A percentile compares a stretch with the other conserved stretches of the same genome.
These are phyloP conservation scores for Lagerstroemia speciosa DNA, from an alignment of 345 rosid genomes.

Conservation along the genomic window DNA sequence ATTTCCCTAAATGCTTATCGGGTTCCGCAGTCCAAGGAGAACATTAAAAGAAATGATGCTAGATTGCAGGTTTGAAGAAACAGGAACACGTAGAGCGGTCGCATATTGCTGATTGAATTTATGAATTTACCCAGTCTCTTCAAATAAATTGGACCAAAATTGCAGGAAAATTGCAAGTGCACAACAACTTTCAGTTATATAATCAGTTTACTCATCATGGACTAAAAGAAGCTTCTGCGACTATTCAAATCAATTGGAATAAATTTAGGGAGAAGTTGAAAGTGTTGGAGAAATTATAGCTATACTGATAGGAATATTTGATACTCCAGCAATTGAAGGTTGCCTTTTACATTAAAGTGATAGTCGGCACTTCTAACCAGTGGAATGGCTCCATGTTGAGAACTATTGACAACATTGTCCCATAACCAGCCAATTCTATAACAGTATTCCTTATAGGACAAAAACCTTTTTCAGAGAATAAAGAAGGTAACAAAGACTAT, in stretches of 20 bases:
- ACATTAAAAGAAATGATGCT: not conserved
- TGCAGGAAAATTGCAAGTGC: not conserved
- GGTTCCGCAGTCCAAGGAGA: not conserved
- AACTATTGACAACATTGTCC: not conserved
- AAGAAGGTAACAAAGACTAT: not conserved
- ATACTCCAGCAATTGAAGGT: not conserved
- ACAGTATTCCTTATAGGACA: not conserved
- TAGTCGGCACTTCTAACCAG: not conserved
- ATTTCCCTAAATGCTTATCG: not conserved
- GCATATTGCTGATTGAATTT: not conserved
- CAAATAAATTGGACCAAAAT: not conserved
- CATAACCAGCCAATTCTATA: no score
- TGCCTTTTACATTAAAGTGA: not conserved
- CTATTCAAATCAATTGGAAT: not conserved
- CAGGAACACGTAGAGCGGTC: not conserved
- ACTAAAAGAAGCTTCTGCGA: not conserved
- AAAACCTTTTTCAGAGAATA: not conserved
- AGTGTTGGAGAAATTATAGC: not conserved
- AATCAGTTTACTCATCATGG: not conserved
- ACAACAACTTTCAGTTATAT: not conserved
- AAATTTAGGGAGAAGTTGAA: not conserved
- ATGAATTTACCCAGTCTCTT: not conserved
- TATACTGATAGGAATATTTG: not conserved
- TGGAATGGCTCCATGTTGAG: not conserved
- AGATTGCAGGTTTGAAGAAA: not conserved